Evolutionary conservation across 371 early-diverging fungal genomes (phyloP).

Genomic region (Rhizomucor pusillus): DNA sequence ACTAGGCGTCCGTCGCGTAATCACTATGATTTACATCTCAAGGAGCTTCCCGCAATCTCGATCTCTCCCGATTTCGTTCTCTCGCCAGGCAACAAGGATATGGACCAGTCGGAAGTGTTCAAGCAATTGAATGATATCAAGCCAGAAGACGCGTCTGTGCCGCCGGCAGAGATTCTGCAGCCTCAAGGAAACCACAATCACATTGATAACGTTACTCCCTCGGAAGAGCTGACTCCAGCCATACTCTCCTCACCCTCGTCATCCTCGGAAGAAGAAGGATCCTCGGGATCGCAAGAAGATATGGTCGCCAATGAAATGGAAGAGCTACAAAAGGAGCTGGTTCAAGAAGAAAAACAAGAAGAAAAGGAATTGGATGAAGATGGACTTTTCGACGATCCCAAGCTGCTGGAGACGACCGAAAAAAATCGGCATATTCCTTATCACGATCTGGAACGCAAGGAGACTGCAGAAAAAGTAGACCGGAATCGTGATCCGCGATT

Average conservation of each 20-base stretch:
- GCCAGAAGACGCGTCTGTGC: no score
- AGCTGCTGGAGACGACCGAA: conserved; percentile 30
- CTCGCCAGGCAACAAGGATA: no score
- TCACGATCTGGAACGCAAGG: background rate
- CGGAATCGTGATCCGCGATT: conserved; percentile 3
- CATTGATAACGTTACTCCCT: no score
- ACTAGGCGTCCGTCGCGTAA: no score
- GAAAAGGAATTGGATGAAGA: conserved; percentile 4
- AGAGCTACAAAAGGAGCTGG: conserved; percentile 4
- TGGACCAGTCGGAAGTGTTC: no score
- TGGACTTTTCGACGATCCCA: conserved; percentile 8
- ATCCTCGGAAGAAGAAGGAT: background rate
- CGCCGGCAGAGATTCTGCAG: no score
- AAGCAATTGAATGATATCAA: no score
- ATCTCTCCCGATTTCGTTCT: no score
- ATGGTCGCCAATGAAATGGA: conserved; percentile 11
- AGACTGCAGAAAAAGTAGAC: conserved; percentile 2
- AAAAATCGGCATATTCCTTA: conserved; percentile 29
- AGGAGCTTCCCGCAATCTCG: no score
- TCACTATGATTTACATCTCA: no score
- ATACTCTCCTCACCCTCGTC: background rate
- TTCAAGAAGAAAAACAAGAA: background rate
- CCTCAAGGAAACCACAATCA: no score
- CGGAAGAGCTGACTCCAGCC: no score
- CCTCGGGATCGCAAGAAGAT: conserved; percentile 1